Conservation (phyloP, 805 yeast species). For the Yamadazyma paraphyllophila region DNA sequence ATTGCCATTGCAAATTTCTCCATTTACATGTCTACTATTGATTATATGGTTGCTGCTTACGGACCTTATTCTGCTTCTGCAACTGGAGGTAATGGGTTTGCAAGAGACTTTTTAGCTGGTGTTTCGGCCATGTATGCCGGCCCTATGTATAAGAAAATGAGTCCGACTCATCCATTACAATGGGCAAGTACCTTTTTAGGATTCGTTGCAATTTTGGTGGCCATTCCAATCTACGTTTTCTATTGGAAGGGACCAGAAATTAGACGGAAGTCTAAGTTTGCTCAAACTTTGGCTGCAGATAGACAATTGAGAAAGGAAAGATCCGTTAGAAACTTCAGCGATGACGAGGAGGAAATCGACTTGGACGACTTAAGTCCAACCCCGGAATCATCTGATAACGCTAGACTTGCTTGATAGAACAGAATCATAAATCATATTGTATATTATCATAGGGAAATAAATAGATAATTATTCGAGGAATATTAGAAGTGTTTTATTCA, state of each 20-base stretch:
- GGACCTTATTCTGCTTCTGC: conserved; percentile 45
- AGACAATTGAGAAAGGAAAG: conserved; percentile 13
- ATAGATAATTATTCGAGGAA: neutral
- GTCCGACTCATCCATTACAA: conserved; percentile 26
- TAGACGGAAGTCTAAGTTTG: conserved; percentile 33
- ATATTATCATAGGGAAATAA: neutral
- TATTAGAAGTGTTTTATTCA: neutral
- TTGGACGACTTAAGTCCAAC: conserved; percentile 9
- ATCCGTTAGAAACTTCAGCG: conserved; percentile 1
- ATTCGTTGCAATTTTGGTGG: conserved; percentile 31
- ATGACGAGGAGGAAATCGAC: conserved; percentile 12
- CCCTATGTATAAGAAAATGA: conserved; percentile 36
- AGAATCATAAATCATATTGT: neutral
- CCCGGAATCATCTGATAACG: conserved; percentile 6
- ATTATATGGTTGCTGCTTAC: conserved; percentile 42
- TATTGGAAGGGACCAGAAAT: conserved; percentile 41
- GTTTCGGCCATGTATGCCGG: conserved; percentile 36
- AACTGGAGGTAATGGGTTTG: conserved; percentile 43
- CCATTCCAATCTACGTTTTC: conserved; percentile 36
- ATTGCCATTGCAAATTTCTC: conserved; percentile 41
- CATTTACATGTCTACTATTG: conserved; percentile 45
- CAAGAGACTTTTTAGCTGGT: conserved; percentile 42
- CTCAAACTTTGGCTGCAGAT: conserved; percentile 36
- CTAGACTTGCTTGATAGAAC: neutral
- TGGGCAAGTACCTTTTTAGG: conserved; percentile 42